Percentiles rank a stretch among this genome's conserved stretches.
These are phyloP conservation scores for Coprinellus micaceus DNA, from an alignment of 768 basidiomycete genomes.

Conservation along the genomic window DNA sequence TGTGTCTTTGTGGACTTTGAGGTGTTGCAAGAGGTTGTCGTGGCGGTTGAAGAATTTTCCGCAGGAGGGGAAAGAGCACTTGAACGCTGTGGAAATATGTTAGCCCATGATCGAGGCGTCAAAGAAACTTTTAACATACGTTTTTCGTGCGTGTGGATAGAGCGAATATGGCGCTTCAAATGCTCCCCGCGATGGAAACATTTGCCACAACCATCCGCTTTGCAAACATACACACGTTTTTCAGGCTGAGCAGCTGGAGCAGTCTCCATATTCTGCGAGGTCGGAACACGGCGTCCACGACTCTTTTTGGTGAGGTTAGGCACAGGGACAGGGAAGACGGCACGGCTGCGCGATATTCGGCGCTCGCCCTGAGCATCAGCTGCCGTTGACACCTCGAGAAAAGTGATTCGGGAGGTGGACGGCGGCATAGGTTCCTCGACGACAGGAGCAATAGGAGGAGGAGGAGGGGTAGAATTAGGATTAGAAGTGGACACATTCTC, in stretches of 20 bases:
- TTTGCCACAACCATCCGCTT: slow-evolving; percentile 67
- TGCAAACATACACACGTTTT: slow-evolving; percentile 51
- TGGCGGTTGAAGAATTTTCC: slow-evolving; percentile 74
- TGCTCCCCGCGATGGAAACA: slow-evolving; percentile 74
- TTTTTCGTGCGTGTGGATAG: slow-evolving; percentile 75
- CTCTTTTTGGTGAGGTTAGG: slow-evolving; percentile 80
- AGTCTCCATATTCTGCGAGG: slow-evolving; percentile 27
- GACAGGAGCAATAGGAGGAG: neutral
- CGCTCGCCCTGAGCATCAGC: slow-evolving; percentile 25
- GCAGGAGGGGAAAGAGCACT: slow-evolving; percentile 64
- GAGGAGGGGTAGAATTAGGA: neutral
- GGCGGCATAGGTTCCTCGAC: neutral
- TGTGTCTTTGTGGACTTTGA: slow-evolving; percentile 60
- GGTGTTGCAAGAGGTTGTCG: slow-evolving; percentile 77
- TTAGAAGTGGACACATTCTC: slow-evolving; percentile 3
- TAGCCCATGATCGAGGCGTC: slow-evolving; percentile 6
- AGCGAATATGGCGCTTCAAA: slow-evolving; percentile 70
- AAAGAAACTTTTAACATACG: slow-evolving; percentile 43
- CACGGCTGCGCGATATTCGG: slow-evolving; percentile 48
- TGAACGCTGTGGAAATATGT: slow-evolving; percentile 50
- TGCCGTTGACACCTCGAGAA: slow-evolving; percentile 14
- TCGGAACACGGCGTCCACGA: slow-evolving; percentile 74
- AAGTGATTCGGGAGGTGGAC: slow-evolving; percentile 10
- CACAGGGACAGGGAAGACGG: slow-evolving; percentile 62
- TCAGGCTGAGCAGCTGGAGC: slow-evolving; percentile 23